Percentiles rank a stretch among this genome's conserved stretches.
Evolutionary conservation across 768 basidiomycete genomes (phyloP).

Genomic region (Lentinula raphanica): DNA sequence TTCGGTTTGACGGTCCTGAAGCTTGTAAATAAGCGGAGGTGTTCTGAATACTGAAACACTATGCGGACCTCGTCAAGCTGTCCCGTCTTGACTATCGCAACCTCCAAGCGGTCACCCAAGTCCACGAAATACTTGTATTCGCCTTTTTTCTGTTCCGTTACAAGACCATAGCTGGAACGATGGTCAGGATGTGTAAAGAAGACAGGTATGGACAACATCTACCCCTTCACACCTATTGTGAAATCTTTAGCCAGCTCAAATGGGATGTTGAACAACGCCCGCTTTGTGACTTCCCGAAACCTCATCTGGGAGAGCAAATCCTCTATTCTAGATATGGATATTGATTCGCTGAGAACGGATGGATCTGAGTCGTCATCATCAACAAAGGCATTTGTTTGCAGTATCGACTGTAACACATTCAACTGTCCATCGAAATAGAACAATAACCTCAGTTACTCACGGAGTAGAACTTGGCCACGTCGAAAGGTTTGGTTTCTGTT

Average conservation of each 20-base stretch:
- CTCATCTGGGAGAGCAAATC: constrained; percentile 78
- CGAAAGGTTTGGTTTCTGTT: constrained; percentile 60
- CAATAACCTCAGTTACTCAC: constrained; percentile 35
- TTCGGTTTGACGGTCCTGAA: constrained; percentile 41
- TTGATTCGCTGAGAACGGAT: constrained; percentile 55
- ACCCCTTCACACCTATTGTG: constrained; percentile 81
- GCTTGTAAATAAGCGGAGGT: neutral
- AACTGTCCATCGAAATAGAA: neutral
- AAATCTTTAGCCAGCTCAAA: constrained; percentile 73
- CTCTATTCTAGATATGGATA: constrained; percentile 72
- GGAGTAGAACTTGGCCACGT: constrained; percentile 71
- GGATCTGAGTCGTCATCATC: constrained; percentile 34
- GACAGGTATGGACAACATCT: constrained; percentile 18
- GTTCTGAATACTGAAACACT: neutral
- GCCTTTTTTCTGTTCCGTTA: constrained; percentile 86
- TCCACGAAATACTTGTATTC: constrained; percentile 79
- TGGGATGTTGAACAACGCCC: constrained; percentile 76
- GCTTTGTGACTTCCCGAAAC: constrained; percentile 78
- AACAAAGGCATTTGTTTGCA: constrained; percentile 49
- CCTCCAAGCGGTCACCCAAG: constrained; percentile 71
- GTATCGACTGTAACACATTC: constrained; percentile 44
- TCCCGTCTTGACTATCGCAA: constrained; percentile 61
- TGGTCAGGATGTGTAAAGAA: constrained; percentile 1
- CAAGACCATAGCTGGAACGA: constrained; percentile 67
- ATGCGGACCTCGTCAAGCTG: constrained; percentile 70